Evolutionary conservation across 495 filamentous ascomycete genomes (phyloP), one percentile per base, ranked within the genome.

Genomic region (Lasiosphaeriaceae sp.): DNA sequence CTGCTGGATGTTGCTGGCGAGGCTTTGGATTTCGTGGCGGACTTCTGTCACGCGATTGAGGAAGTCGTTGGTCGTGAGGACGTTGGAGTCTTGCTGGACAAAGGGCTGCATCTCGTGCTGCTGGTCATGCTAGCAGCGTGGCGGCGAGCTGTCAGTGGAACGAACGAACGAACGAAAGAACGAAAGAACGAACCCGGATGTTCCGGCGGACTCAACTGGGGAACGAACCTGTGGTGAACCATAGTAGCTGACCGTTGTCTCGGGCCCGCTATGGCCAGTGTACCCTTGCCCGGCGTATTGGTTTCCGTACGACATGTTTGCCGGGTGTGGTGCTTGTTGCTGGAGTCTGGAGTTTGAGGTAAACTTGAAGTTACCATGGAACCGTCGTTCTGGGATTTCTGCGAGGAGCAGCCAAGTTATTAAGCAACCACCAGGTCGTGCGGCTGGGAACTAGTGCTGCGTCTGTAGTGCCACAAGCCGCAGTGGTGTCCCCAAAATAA

Each of bases 31-130:
- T 57, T 85, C 76, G 52, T 71, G 65, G 62, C 82, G 80, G 48
- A 79, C 73, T 54, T 74, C 76, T 63, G 82, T 74, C 59, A 87
- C 80, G 59, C 81, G 80, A 51, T 68, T 63, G 55, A 88, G 76
- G 72, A 86, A 88, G 51, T 86, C 83, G 64, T 75, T 68, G 53
- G 82, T 74, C 20, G 76, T 69, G 45, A 83, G 77, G 37, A 70
- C 59, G 63, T 64, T 23, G 59, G 64, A 59, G 31, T 60, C 59
- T 50, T 53, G 39, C 14, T 53, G 51, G 22, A 43, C 39, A 12
- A 43, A 43, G 0, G 39, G 39, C 39, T 76, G 73, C 65, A 76
- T 56, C 56, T 75, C 74, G 44, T 77, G 73, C 19, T 72, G 67
- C 57, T 77, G 59, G 61, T 70, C 48, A 37, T 11, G 39, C 39